phyloP scores from a whole-genome alignment of 768 basidiomycete genomes.

The Leccinum ochraceum region DNA sequence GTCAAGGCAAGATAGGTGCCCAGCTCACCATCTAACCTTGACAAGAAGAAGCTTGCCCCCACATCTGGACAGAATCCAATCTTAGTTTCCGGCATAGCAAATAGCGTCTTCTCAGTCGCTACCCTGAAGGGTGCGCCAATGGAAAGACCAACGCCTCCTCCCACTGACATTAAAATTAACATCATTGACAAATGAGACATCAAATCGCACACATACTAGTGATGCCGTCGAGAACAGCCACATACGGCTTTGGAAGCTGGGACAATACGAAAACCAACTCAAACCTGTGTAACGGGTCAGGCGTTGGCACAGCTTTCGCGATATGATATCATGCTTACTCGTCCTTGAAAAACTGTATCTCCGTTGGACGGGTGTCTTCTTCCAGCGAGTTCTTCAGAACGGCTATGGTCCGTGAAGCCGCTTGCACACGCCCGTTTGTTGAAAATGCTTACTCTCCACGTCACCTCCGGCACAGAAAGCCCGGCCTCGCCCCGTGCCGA shows the following conservation, averaged over 20 bases:
- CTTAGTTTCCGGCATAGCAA: slow-evolving; percentile 97
- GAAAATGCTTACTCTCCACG: slow-evolving; percentile 67
- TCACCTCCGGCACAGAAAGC: slow-evolving; percentile 97
- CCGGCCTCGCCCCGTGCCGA: slow-evolving; percentile 68
- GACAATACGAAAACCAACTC: slow-evolving; percentile 77
- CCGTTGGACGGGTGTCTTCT: slow-evolving; percentile 53
- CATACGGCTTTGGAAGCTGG: slow-evolving; percentile 80
- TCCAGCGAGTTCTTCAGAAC: slow-evolving; percentile 54
- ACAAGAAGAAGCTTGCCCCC: slow-evolving; percentile 87
- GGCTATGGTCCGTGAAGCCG: slow-evolving; percentile 38
- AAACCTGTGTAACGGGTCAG: slow-evolving; percentile 51
- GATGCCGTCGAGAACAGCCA: slow-evolving; percentile 86
- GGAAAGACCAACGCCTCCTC: slow-evolving; percentile 90
- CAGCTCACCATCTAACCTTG: slow-evolving; percentile 85
- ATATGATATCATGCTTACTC: slow-evolving; percentile 57
- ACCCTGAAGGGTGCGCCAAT: slow-evolving; percentile 86
- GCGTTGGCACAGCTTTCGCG: slow-evolving; percentile 5
- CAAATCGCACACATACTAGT: slow-evolving; percentile 62
- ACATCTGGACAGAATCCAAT: slow-evolving; percentile 93
- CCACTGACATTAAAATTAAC: slow-evolving; percentile 57
- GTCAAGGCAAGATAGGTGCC: slow-evolving; percentile 96
- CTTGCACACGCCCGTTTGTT: slow-evolving; percentile 2
- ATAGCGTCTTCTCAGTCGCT: slow-evolving; percentile 87
- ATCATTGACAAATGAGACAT: neutral
- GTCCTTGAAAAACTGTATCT: slow-evolving; percentile 86